These are phyloP conservation scores for Paxillus rubicundulus DNA, from an alignment of 768 basidiomycete genomes.

Conservation along the genomic window DNA sequence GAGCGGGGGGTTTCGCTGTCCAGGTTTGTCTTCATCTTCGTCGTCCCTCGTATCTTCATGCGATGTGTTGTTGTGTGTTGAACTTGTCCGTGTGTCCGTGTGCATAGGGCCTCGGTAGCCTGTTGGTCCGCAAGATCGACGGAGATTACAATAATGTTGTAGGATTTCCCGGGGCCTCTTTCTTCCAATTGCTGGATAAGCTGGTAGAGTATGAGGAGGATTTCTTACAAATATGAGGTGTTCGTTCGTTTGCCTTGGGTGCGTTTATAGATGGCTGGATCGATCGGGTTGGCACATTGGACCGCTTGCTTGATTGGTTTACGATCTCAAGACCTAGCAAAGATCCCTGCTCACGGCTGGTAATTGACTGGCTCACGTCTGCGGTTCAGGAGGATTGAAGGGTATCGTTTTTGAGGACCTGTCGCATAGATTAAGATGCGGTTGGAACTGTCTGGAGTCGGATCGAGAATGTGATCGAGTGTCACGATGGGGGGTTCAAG, in stretches of 20 bases:
- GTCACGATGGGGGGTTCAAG: no score
- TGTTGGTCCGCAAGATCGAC: constrained; percentile 81
- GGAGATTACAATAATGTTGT: constrained; percentile 91
- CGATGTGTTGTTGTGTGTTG: neutral
- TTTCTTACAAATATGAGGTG: constrained; percentile 44
- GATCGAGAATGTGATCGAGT: no score
- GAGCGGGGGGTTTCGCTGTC: constrained; percentile 93
- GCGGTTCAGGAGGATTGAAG: no score
- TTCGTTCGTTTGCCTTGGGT: no score
- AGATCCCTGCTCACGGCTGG: neutral
- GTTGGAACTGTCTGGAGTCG: no score
- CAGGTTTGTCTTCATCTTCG: constrained; percentile 52
- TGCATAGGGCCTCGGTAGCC: constrained; percentile 72
- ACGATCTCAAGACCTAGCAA: no score
- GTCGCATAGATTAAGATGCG: no score
- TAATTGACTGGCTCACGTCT: no score
- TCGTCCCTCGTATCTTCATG: neutral
- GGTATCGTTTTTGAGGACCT: no score
- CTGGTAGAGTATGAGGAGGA: constrained; percentile 74
- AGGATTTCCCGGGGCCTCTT: constrained; percentile 87
- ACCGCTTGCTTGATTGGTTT: no score
- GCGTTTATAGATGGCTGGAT: no score
- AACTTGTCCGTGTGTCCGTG: neutral
- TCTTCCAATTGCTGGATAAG: constrained; percentile 71
- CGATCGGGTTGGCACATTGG: no score